Base-by-base conservation (phyloP, 495 filamentous ascomycete genomes). In the Xylaria telfairii region DNA sequence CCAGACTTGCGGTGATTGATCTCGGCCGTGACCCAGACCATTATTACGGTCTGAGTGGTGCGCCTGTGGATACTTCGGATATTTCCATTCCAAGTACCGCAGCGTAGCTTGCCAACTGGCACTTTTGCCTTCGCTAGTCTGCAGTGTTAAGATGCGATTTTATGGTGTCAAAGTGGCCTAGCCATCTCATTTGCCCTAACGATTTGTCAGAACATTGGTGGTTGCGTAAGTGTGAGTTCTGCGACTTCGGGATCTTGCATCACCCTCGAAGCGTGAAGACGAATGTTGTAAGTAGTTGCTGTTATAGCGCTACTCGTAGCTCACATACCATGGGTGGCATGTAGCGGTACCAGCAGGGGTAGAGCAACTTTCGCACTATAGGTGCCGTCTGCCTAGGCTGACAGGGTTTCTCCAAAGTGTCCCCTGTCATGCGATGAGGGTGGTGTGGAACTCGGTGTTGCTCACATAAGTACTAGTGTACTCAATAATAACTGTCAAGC, bases 161-260 rank as follows among this genome's bases (percentile, higher is more conserved):
- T 56, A 67, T 59, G 53, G 64, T n/a, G 51, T 32, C 39, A 67
- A 67, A 67, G 13, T 32, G 39, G 65, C 51, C 65, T 57, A 59
- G 37, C 34, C 34, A 57, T 67, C 65, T 44, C 46, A 67, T 39
- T 21, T 67, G 19, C 49, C 30, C 15, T 42, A 17, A 26, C 51
- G 51, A 67, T 67, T 67, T 67, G 65, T 67, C 65, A 67, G 65
- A 67, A 67, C 41, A 39, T 59, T 51, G 51, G 65, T 59, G 65
- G 51, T 21, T 56, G 65, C 51, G 49, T 54, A 59, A 32, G 51
- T 57, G 39, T 46, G 32, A 41, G 32, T 56, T 46, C 12, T 67
- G 34, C 26, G 49, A 46, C 34, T 30, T 44, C 37, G 26, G 65
- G 65, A 59, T 67, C 51, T 57, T 59, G 65, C 47, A 66, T 53